Conservation (phyloP, 2,329 filamentous ascomycete genomes). For the Fusarium secorum region DNA sequence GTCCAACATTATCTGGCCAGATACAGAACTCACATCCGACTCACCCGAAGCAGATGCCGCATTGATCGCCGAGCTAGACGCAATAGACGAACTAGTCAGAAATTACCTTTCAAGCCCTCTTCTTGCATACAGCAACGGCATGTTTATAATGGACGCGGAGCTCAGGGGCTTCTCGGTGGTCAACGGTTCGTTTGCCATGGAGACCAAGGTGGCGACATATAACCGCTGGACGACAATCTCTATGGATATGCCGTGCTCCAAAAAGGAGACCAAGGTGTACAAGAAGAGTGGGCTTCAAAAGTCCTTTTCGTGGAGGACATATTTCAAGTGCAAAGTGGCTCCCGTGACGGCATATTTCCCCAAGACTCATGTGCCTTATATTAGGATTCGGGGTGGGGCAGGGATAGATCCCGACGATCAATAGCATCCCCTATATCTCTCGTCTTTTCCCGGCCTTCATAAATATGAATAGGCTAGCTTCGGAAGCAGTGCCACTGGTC, state of each 20-base stretch:
- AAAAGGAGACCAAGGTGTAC: background rate
- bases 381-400: background rate
- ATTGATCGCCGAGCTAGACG: background rate
- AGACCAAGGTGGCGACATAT: background rate
- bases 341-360: background rate
- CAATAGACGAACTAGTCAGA: background rate
- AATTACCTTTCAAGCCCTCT: background rate
- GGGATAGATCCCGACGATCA: background rate
- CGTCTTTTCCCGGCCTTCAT: rapidly evolving
- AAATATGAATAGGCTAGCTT: too few relatives aligned
- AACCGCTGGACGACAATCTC: background rate
- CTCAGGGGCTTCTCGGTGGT: background rate
- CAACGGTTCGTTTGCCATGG: background rate
- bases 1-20: background rate
- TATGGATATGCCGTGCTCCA: background rate
- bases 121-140: background rate
- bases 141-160: background rate
- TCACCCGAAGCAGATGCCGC: background rate
- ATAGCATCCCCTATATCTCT: background rate
- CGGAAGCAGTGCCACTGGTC: too few relatives aligned
- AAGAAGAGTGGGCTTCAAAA: background rate
- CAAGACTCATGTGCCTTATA: background rate
- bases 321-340: background rate
- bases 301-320: background rate
- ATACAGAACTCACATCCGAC: background rate